Evolutionary conservation across 2,329 filamentous ascomycete species (phyloP), one percentile per base, ranked within the genome.

Genomic region (Fusarium sp.): DNA sequence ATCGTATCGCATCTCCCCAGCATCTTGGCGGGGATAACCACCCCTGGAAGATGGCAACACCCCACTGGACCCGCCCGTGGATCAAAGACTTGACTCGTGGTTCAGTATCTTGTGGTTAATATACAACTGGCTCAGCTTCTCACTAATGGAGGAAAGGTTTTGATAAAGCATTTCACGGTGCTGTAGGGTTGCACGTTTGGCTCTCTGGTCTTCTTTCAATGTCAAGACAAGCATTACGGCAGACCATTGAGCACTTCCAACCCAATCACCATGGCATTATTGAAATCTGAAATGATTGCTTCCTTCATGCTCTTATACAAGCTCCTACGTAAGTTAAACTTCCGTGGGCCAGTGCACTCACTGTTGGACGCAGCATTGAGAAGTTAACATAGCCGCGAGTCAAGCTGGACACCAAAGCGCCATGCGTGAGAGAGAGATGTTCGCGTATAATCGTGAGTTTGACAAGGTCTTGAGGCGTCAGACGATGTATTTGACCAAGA

Each of bases 1-100:
- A 72, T 72, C 69, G 48, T 50, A 72, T 71, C 68, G 56, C 62
- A 72, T 73, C 67, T 72, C 52, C 60, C 57, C 53, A 63, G 53
- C 47, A 71, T 65, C 59, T 55, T 65, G 48, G 62, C 50, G 58
- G 52, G 52, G 50, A 26, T 56, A 47, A 45, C 47, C 47, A 57
- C 64, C 54, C 56, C 48, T 28, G 45, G 67, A 46, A 60, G 54
- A 65, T 60, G 56, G 49, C 53, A 54, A 36, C 62, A 36, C 62
- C 59, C 60, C 61, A 43, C 67, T 58, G 56, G 46, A 30, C 21
- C 54, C 38, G 62, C 56, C 60, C 58, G 66, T 70, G 59, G 61
- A 53, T 58, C 56, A 46, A 54, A 62, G 30, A 30, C 44, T 36
- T 26, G 45, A 51, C 42, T 48, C 30, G 34, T 36, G 30, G 14